A percentile compares a stretch with the other conserved stretches of the same genome.
phyloP scores from a whole-genome alignment of 352 stramenopile species.

The Poterioochromonas sp. region DNA sequence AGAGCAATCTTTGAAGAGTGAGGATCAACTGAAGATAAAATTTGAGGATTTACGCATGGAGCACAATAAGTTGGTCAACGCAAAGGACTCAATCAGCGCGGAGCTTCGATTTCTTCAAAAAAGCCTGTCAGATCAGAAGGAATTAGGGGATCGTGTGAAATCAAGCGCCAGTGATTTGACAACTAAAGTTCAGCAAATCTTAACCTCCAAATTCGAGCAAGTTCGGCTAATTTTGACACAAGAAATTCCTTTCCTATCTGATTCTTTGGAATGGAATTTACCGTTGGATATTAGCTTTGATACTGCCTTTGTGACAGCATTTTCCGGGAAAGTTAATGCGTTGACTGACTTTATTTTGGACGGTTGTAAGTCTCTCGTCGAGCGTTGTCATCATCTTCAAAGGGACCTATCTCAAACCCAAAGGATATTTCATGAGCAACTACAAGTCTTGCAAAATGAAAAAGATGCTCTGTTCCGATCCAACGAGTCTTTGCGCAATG shows the following conservation, averaged over 20 bases:
- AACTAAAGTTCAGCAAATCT: background rate
- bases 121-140: background rate
- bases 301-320: too few relatives aligned
- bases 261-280: too few relatives aligned
- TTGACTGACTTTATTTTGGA: too few relatives aligned
- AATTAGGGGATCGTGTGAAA: background rate
- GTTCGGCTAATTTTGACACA: too few relatives aligned
- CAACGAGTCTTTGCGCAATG: background rate
- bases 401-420: too few relatives aligned
- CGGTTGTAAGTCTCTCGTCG: too few relatives aligned
- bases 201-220: too few relatives aligned
- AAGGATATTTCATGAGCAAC: background rate
- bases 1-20: background rate
- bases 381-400: too few relatives aligned
- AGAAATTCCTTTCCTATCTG: too few relatives aligned
- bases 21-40: background rate
- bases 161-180: background rate
- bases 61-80: background rate
- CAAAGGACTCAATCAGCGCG: background rate
- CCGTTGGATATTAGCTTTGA: too few relatives aligned
- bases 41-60: background rate
- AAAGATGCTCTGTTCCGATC: background rate
- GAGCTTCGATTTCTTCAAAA: background rate
- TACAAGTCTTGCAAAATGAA: background rate
- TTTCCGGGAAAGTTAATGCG: too few relatives aligned